These are phyloP conservation scores for Trametes sanguinea DNA, from an alignment of 768 basidiomycete genomes.

Conservation along the genomic window DNA sequence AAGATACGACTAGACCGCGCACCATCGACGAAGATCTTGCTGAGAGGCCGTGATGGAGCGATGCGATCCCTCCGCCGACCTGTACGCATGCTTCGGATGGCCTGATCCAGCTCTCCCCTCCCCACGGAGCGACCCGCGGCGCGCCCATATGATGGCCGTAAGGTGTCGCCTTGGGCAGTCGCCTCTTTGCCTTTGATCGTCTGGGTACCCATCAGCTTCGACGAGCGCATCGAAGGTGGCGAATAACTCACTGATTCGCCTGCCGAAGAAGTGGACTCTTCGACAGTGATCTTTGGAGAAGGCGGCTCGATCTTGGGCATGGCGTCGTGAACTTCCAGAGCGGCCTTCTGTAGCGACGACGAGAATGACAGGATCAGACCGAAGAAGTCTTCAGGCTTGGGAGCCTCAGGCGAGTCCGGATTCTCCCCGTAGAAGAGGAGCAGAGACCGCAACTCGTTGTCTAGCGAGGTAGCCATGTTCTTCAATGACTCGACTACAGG, in stretches of 20 bases:
- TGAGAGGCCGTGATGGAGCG: slow-evolving; percentile 51
- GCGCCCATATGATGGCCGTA: slow-evolving; percentile 44
- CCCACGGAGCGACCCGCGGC: slow-evolving; percentile 58
- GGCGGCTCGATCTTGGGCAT: slow-evolving; percentile 38
- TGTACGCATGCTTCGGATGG: slow-evolving; percentile 76
- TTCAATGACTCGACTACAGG: slow-evolving; percentile 65
- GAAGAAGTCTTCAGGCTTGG: slow-evolving; percentile 85
- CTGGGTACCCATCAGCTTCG: slow-evolving; percentile 32
- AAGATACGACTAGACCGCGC: slow-evolving; percentile 34
- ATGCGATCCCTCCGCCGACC: slow-evolving; percentile 58
- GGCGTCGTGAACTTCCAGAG: slow-evolving; percentile 62
- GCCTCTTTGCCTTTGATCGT: slow-evolving; percentile 41
- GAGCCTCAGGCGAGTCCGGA: slow-evolving; percentile 59
- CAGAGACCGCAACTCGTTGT: slow-evolving; percentile 59
- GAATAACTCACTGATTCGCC: slow-evolving; percentile 23
- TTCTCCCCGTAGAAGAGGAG: slow-evolving; percentile 79
- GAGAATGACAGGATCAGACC: slow-evolving; percentile 73
- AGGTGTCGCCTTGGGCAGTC: slow-evolving; percentile 28
- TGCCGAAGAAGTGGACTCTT: slow-evolving; percentile 21
- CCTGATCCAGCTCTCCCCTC: slow-evolving; percentile 81
- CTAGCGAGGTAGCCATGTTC: slow-evolving; percentile 57
- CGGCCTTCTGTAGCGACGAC: slow-evolving; percentile 72
- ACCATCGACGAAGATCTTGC: slow-evolving; percentile 83
- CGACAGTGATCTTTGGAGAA: slow-evolving; percentile 20
- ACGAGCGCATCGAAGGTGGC: too few relatives aligned